Evolutionary conservation across 495 filamentous ascomycete genomes (phyloP), one percentile per base, ranked within the genome.

Genomic region (Astrothelium macrocarpum): DNA sequence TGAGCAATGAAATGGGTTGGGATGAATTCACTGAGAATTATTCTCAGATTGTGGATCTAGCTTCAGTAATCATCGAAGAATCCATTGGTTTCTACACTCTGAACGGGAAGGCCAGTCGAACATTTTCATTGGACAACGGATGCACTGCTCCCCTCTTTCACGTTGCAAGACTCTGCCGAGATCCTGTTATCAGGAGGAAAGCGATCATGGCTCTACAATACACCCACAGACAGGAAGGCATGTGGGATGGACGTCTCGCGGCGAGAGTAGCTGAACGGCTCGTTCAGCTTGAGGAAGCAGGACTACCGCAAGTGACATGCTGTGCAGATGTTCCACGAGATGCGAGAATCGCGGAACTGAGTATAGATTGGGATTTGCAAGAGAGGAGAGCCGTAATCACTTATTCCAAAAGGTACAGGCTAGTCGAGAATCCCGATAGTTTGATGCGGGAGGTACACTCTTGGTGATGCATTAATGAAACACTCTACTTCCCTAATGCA

Each of bases 161-260:
- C 12, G 79, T 81, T 14, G 84, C 81, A 9, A 82, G 80, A 14
- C 80, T 80, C 64, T 88, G 84, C 69, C 80, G 84, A 16, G 79
- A 87, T 63, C 76, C 80, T 1, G 53, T 70, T 0, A 78, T 83
- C 56, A 76, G 85, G 14, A 74, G 80, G 2, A 77, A 79, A 62
- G 85, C 85, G 5, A 82, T 87, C 49, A 71, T 75, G 60, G 68
- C 87, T 11, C 73, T 88, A 32, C 72, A 75, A 42, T 77, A 76
- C 26, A 77, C 78, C 53, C 78, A 80, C 2, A 73, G 84, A 34
- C 77, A 84, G 66, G 86, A 88, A 73, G 85, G 82, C 20, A 79
- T 87, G 67, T 87, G 81, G 80, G 82, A 87, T 70, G 85, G 83
- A 66, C 72, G 80, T 64, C 70, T 84, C 39, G 77, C 78, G 25